These are phyloP conservation scores for Pichia scutulata DNA, from an alignment of 805 yeast species.

Conservation along the genomic window DNA sequence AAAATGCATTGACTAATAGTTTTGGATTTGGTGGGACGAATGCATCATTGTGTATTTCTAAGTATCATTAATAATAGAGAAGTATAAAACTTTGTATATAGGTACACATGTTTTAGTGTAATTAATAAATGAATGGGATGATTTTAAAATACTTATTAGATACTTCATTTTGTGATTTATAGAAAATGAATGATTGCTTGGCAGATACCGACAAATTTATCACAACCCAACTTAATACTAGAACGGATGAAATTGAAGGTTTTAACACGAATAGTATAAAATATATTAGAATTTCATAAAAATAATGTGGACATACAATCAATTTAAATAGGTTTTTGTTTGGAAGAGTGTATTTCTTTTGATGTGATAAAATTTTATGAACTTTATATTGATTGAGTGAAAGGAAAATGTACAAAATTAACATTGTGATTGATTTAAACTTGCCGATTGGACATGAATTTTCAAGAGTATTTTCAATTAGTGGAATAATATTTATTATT, in stretches of 20 bases:
- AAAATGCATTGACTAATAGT: conserved; percentile 73
- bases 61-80: conserved; percentile 10
- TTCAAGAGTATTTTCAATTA: not conserved
- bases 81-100: not conserved
- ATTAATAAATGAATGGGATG: conserved; percentile 25
- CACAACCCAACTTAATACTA: conserved; percentile 31
- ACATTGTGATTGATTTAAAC: not conserved
- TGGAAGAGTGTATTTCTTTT: conserved; percentile 55
- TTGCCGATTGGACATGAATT: not conserved
- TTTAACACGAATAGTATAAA: conserved; percentile 16
- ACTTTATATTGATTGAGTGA: conserved; percentile 41
- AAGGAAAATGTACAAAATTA: conserved; percentile 25
- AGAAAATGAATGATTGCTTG: conserved; percentile 42
- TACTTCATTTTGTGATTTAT: conserved; percentile 23
- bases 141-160: conserved; percentile 13
- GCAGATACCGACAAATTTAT: conserved; percentile 51
- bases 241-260: conserved; percentile 14
- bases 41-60: conserved; percentile 56
- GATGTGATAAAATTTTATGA: conserved; percentile 41
- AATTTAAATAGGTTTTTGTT: conserved; percentile 38
- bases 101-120: conserved; percentile 11
- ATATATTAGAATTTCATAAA: conserved; percentile 58
- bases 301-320: conserved; percentile 61
- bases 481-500: conserved; percentile 34
- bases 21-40: conserved; percentile 98